These are phyloP conservation scores for Tolypocladium sp. DNA, from an alignment of 2,329 filamentous ascomycete species.

Conservation along the genomic window DNA sequence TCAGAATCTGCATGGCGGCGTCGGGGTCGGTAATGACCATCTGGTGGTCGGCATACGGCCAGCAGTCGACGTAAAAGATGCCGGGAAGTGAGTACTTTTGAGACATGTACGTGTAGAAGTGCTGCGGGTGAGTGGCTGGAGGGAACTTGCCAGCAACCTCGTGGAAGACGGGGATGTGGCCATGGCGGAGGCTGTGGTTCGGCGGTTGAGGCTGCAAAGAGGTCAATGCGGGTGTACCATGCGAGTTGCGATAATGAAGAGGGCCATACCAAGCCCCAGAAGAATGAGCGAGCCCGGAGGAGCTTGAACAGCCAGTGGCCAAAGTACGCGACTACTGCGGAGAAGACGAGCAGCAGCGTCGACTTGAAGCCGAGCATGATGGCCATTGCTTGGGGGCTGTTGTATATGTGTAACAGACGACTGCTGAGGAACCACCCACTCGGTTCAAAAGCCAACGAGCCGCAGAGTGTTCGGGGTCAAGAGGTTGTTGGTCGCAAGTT, in stretches of 20 bases:
- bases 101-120: conserved; percentile 9
- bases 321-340: not conserved
- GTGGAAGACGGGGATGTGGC: not conserved
- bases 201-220: not conserved
- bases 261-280: not conserved
- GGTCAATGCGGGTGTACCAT: not conserved
- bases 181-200: not conserved
- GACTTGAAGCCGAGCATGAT: not conserved
- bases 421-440: not conserved
- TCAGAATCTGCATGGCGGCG: conserved; percentile 12
- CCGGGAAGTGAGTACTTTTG: conserved; percentile 12
- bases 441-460: not conserved
- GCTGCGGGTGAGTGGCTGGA: conserved; percentile 12
- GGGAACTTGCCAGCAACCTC: conserved; percentile 4
- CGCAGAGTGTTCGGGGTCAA: not conserved
- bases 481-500: not conserved
- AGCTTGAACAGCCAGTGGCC: not conserved
- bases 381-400: not conserved
- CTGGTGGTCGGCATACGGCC: conserved; percentile 13
- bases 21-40: conserved; percentile 14
- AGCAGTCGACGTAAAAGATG: conserved; percentile 15
- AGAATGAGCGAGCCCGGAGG: not conserved
- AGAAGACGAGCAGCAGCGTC: not conserved
- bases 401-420: not conserved
- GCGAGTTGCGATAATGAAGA: not conserved